Evolutionary conservation across 768 basidiomycete genomes (phyloP).

Genomic region (Botryobasidium botryosum): DNA sequence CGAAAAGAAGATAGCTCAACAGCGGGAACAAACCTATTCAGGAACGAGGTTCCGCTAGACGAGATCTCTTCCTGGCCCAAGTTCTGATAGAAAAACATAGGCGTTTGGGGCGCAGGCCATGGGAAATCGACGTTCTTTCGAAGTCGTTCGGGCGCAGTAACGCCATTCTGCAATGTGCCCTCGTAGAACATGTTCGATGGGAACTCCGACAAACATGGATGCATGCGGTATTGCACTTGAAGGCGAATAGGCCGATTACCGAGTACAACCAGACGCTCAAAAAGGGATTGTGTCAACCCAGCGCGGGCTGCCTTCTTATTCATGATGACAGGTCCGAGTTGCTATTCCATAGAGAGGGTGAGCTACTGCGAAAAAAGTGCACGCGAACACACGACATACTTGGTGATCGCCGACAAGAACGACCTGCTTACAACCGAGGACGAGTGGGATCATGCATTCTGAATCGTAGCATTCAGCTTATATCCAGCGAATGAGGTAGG

Average conservation of each 20-base stretch:
- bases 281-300: constrained; percentile 92
- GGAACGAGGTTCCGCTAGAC: constrained; percentile 93
- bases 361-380: constrained; percentile 1
- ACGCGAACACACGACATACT: constrained; percentile 11
- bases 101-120: constrained; percentile 92
- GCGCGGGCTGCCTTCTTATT: constrained; percentile 99
- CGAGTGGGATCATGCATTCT: constrained; percentile 99
- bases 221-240: constrained; percentile 99
- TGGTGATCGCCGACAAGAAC: constrained; percentile 95
- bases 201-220: constrained; percentile 97
- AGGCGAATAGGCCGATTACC: constrained; percentile 94
- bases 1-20: not conserved
- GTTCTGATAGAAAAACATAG: constrained; percentile 99
- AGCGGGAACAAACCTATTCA: constrained; percentile 50
- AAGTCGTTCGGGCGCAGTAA: constrained; percentile 92
- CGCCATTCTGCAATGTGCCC: constrained; percentile 95
- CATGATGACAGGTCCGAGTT: constrained; percentile 99
- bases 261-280: constrained; percentile 90
- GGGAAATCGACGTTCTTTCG: constrained; percentile 99
- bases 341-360: constrained; percentile 25
- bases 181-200: constrained; percentile 99
- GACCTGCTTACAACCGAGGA: constrained; percentile 95
- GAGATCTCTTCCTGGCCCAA: constrained; percentile 98
- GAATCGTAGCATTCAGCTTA: constrained; percentile 1
- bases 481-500: constrained; percentile 5